Conservation (phyloP, 768 basidiomycete species). For the Lactifluus subvellereus region DNA sequence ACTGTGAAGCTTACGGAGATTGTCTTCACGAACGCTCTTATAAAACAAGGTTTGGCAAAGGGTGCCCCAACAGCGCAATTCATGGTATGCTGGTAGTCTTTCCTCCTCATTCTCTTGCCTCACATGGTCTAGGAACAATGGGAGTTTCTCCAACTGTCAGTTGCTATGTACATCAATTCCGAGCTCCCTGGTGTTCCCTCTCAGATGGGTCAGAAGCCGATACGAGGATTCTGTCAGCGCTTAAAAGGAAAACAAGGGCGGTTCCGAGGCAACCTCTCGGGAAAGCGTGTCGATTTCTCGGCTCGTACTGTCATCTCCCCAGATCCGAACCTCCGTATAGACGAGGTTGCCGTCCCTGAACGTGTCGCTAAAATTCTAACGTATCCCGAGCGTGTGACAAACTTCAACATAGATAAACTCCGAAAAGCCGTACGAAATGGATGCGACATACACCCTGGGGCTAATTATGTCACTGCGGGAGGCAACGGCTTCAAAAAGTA, state of each 20-base stretch:
- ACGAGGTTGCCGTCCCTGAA: conserved; percentile 96
- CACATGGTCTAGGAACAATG: conserved; percentile 76
- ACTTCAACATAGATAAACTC: conserved; percentile 78
- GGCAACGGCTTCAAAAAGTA: conserved; percentile 81
- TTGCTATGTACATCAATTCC: conserved; percentile 98
- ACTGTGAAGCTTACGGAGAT: conserved; percentile 98
- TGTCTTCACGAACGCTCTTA: conserved; percentile 87
- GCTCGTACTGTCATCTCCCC: conserved; percentile 98
- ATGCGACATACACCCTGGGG: conserved; percentile 86
- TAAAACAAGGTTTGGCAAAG: conserved; percentile 83
- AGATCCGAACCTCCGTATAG: conserved; percentile 97
- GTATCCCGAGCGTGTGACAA: conserved; percentile 92
- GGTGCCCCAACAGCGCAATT: conserved; percentile 85
- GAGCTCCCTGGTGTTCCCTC: conserved; percentile 90
- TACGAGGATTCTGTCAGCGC: conserved; percentile 95
- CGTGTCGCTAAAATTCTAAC: conserved; percentile 92
- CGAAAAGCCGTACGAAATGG: conserved; percentile 81
- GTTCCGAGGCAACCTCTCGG: conserved; percentile 95
- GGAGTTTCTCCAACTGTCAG: conserved; percentile 92
- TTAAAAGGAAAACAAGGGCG: conserved; percentile 99
- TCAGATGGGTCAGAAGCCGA: conserved; percentile 85
- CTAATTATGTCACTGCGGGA: conserved; percentile 85
- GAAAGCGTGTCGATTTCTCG: conserved; percentile 98
- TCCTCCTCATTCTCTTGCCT: conserved; percentile 13
- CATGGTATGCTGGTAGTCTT: conserved; percentile 49